These are phyloP conservation scores for Mycena polygramma DNA, from an alignment of 768 basidiomycete species.

Conservation along the genomic window DNA sequence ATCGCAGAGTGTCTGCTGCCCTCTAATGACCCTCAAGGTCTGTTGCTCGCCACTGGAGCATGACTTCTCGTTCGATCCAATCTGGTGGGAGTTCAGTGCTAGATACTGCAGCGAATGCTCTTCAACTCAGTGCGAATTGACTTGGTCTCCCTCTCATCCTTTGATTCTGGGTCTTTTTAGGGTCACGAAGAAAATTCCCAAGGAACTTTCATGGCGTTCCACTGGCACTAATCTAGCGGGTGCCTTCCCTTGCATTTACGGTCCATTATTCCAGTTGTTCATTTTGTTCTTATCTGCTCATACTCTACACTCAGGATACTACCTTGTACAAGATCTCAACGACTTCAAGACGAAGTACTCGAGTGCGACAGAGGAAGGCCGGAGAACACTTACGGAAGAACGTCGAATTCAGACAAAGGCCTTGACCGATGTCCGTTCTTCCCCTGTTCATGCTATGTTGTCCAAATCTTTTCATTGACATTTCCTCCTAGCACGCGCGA, in stretches of 20 bases:
- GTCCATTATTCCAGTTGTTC: neutral
- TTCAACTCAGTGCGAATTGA: neutral
- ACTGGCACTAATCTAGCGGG: neutral
- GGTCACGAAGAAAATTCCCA: conserved; percentile 9
- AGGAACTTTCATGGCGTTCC: neutral
- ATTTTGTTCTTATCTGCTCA: neutral
- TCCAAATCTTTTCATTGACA: neutral
- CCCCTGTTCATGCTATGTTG: neutral
- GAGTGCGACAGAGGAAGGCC: neutral
- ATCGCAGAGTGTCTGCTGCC: neutral
- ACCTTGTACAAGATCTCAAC: conserved; percentile 16
- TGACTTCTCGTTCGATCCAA: conserved; percentile 24
- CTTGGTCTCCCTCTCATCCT: neutral
- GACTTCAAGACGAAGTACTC: conserved; percentile 6
- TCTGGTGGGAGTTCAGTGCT: conserved; percentile 31
- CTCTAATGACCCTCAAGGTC: conserved; percentile 6
- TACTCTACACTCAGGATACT: neutral
- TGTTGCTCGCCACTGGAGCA: conserved; percentile 20
- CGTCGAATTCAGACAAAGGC: conserved; percentile 16
- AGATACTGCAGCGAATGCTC: conserved; percentile 25
- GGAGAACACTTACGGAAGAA: conserved; percentile 3
- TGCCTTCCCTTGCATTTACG: conserved; percentile 12
- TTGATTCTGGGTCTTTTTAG: neutral
- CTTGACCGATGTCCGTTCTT: conserved; percentile 10
- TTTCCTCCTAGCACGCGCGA: neutral